Base-by-base conservation (phyloP, 352 stramenopile species). In the Thraustochytrium sp. region DNA sequence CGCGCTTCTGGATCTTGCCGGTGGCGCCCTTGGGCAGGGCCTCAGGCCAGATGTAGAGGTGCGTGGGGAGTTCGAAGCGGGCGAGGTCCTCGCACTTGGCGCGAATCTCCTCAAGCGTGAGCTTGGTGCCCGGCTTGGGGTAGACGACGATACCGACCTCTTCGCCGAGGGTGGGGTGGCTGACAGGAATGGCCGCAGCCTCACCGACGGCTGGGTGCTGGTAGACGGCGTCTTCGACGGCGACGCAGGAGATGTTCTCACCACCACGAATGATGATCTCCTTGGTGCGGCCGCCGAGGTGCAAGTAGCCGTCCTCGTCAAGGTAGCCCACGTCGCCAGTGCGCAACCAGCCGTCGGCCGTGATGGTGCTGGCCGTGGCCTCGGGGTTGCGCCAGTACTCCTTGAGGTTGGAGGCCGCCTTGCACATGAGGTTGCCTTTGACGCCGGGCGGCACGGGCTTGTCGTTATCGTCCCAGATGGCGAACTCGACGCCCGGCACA, bases 311-410 rank as follows among this genome's bases (percentile, higher is more conserved):
- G 53, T 88, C 65, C 40, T 94, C 90, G 82, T 97, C 94, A 9
- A 97, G 89, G 68, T 92, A 90, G 34, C 92, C 95, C 42, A 92
- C 93, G 86, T 98, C 95, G 31, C 95, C 95, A 36, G 92, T 96
- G 88, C 97, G 92, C 42, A 98, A 87, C 92, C 92, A 98, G 29
- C 94, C 73, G 54, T 61, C 82, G 26, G 40, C 63, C 55, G 46
- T 74, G 38, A 87, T 82, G 11, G 84, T 51, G 3, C 85, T 46
- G 55, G 75, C 75, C 2, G 85, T 87, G 5, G 42, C 64, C 78
- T 85, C 84, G 3, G 49, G 53, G 42, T 87, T 84, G 55, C 65
- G 42, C 48, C 68, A 87, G 84, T 87, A 87, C 42, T 85, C 85
- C 59, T 87, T 87, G 65, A 87, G 82, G 13, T 86, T 9, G 38